Base-by-base conservation (phyloP, 2,329 filamentous ascomycete species). In the Cordyceps farinosa region DNA sequence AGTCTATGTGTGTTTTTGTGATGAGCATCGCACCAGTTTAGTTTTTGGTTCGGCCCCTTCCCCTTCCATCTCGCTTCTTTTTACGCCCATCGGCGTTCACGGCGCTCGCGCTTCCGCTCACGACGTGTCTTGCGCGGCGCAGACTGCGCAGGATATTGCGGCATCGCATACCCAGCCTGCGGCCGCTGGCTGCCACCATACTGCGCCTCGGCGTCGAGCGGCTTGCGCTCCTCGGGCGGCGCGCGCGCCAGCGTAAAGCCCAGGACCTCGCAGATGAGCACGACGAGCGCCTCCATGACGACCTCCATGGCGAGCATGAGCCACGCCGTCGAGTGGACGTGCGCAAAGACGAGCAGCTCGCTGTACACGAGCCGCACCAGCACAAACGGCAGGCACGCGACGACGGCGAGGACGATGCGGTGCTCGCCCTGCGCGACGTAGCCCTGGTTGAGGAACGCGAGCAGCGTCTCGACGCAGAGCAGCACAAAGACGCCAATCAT, bases 391-490 rank as follows among this genome's bases (percentile, higher is more conserved):
- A 75, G 57, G 50, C 73, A 74, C 32, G 68, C 63, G n/a, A 68
- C 56, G 48, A 79, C 72, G 13, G 73, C 74, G 34, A 83, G 76
- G 10, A 87, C 73, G 47, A 87, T 79, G 17, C 82, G 79, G 65
- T 81, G 80, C 70, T 87, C 84, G n/a, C 84, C 76, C 65, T 84
- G 70, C 44, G 76, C 77, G 27, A 78, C 67, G 47, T 69, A 71
- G 61, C 74, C 71, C 44, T 75, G 76, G 67, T 77, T 78, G 42
- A 76, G 70, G 22, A 78, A 62, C 29, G 72, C 72, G n/a, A 82
- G 61, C 32, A 79, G 50, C 5, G 75, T 70, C 65, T 78, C 64
- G 63, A 80, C 71, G 66, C 80, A 69, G 8, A 77, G 67, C 57
- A 81, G 70, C 47, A 77, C 79, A 11, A 77, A 62, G 30, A 81